Percentiles rank a stretch among this genome's conserved stretches.
phyloP scores from a whole-genome alignment of 2,329 filamentous ascomycete species.

The Acrodontium crateriforme region DNA sequence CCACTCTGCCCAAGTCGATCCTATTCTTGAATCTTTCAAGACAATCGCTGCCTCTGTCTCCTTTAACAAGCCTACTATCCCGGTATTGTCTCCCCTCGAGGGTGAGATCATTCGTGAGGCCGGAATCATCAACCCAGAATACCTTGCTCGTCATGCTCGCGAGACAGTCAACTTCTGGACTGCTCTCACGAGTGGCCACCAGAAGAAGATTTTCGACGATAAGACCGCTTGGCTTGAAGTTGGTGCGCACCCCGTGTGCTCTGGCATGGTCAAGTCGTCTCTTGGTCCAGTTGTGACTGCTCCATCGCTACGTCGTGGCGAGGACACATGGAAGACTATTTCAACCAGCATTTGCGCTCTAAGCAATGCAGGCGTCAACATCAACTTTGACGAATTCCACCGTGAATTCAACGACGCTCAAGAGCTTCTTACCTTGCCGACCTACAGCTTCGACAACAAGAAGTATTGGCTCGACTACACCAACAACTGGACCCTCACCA shows the following conservation, averaged over 20 bases:
- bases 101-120: constrained; percentile 46
- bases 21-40: constrained; percentile 48
- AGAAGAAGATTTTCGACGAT: constrained; percentile 46
- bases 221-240: constrained; percentile 60
- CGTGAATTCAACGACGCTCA: constrained; percentile 44
- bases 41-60: constrained; percentile 37
- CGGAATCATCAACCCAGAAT: constrained; percentile 44
- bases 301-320: constrained; percentile 48
- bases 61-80: constrained; percentile 45
- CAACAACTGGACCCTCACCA: constrained; percentile 59
- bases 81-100: constrained; percentile 54
- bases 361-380: constrained; percentile 45
- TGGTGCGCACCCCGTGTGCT: constrained; percentile 59
- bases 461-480: constrained; percentile 59
- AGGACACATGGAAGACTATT: constrained; percentile 52
- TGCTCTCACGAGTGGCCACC: constrained; percentile 45
- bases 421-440: constrained; percentile 49
- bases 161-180: constrained; percentile 56
- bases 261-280: constrained; percentile 53
- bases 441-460: constrained; percentile 57
- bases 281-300: constrained; percentile 43
- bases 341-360: constrained; percentile 44
- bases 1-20: constrained; percentile 52
- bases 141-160: constrained; percentile 51
- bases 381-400: constrained; percentile 62